These are phyloP conservation scores for Xylaria acuta DNA, from an alignment of 495 filamentous ascomycete species.

Conservation along the genomic window DNA sequence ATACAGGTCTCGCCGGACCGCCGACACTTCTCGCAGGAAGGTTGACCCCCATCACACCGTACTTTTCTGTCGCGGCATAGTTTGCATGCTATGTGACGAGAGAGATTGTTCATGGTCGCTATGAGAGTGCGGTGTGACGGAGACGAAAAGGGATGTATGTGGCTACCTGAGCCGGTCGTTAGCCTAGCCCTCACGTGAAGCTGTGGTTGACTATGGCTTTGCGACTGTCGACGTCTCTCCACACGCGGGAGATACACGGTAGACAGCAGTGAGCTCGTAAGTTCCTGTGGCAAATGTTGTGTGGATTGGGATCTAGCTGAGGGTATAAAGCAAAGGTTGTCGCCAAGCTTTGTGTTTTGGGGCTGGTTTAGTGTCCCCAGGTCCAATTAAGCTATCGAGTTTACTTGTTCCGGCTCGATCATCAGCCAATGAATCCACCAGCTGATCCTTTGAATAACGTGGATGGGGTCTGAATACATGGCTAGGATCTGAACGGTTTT, in stretches of 20 bases:
- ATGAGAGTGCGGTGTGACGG: background rate
- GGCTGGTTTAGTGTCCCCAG: conserved; percentile 8
- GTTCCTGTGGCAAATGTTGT: conserved; percentile 12
- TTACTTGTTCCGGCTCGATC: conserved; percentile 16
- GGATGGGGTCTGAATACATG: conserved; percentile 19
- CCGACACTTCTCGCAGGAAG: conserved; percentile 29
- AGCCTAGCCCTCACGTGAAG: conserved; percentile 12
- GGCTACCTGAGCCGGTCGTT: conserved; percentile 19
- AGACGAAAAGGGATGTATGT: background rate
- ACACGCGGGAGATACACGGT: background rate
- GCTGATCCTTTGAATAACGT: conserved; percentile 17
- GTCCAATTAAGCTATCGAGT: conserved; percentile 24
- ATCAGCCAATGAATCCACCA: conserved; percentile 9
- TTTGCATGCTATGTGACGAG: conserved; percentile 32
- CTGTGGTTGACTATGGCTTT: background rate
- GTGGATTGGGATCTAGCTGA: conserved; percentile 17
- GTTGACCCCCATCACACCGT: conserved; percentile 29
- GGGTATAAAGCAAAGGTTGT: conserved; percentile 13
- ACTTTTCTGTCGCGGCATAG: conserved; percentile 32
- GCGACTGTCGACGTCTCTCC: conserved; percentile 19
- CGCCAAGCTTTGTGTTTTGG: conserved; percentile 21
- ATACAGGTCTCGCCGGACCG: conserved; percentile 28
- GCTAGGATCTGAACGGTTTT: conserved; percentile 18
- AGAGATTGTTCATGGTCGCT: conserved; percentile 25
- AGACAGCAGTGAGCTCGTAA: conserved; percentile 8